Evolutionary conservation across 1,284 basidiomycete species (phyloP).

Genomic region (Trichosporon faecale): DNA sequence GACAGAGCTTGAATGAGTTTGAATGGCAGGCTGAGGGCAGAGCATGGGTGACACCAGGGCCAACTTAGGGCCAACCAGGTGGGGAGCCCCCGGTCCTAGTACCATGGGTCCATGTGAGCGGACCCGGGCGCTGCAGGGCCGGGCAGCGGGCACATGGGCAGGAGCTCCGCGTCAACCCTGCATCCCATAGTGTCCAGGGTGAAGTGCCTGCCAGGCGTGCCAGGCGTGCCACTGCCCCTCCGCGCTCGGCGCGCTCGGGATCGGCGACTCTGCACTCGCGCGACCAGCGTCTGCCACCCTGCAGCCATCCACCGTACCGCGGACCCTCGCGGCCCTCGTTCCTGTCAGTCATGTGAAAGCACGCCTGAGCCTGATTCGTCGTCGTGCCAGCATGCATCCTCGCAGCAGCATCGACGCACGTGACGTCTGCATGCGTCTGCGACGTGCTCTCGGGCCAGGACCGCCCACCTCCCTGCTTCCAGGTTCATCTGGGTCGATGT

Average conservation of each 20-base stretch:
- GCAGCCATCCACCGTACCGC: not conserved
- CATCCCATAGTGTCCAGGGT: too few relatives aligned
- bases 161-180: not conserved
- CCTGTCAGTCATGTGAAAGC: not conserved
- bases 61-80: too few relatives aligned
- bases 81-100: too few relatives aligned
- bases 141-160: slow-evolving; percentile 5
- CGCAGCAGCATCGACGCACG: too few relatives aligned
- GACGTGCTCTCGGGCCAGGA: not conserved
- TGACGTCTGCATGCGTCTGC: not conserved
- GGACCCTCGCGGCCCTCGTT: not conserved
- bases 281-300: not conserved
- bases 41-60: not conserved
- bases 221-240: too few relatives aligned
- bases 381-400: too few relatives aligned
- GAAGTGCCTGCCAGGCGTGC: not conserved
- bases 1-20: too few relatives aligned
- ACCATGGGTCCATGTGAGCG: not conserved
- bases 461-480: too few relatives aligned
- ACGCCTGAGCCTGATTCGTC: not conserved
- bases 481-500: too few relatives aligned
- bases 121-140: not conserved
- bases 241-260: not conserved
- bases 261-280: slow-evolving; percentile 11
- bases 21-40: too few relatives aligned